Percentiles rank a stretch among this genome's conserved stretches.
phyloP scores from a whole-genome alignment of 116 monocot species.

The Dioscorea cayenensis region DNA sequence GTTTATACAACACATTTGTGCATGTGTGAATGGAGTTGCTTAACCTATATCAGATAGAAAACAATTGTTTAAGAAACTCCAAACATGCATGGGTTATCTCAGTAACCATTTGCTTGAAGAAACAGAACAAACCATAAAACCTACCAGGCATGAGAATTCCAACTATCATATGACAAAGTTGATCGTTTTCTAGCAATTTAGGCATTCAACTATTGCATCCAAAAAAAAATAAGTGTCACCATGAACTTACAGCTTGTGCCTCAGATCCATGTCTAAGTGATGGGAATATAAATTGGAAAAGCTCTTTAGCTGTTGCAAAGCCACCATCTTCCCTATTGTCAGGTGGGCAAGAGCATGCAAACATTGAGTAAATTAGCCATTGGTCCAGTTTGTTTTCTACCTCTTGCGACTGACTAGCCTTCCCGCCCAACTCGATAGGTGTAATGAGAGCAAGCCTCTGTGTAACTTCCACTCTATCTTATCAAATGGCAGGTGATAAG shows the following conservation, averaged over 20 bases:
- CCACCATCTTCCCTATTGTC: conserved; percentile 67
- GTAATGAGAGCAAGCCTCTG: conserved; percentile 77
- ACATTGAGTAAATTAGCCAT: conserved; percentile 95
- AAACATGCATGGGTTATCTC: too few relatives aligned
- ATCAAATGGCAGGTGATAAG: not conserved
- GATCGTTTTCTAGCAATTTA: too few relatives aligned
- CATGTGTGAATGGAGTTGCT: too few relatives aligned
- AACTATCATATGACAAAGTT: too few relatives aligned
- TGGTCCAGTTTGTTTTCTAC: conserved; percentile 85
- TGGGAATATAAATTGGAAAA: conserved; percentile 89
- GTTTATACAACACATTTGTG: too few relatives aligned
- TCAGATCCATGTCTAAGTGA: conserved; percentile 89
- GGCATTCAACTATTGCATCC: not conserved
- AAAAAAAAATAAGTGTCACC: not conserved
- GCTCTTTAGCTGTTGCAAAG: conserved; percentile 53
- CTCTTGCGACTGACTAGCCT: conserved; percentile 75
- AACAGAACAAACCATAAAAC: too few relatives aligned
- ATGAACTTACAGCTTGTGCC: conserved; percentile 68
- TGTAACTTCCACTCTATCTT: conserved; percentile 68
- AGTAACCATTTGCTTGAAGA: too few relatives aligned
- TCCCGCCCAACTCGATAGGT: conserved; percentile 82
- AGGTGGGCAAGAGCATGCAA: conserved; percentile 90
- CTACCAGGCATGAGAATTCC: too few relatives aligned
- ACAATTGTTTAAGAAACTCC: too few relatives aligned
- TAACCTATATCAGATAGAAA: too few relatives aligned